Conservation (phyloP, 306 rosid genomes). For the Medicago lupulina region DNA sequence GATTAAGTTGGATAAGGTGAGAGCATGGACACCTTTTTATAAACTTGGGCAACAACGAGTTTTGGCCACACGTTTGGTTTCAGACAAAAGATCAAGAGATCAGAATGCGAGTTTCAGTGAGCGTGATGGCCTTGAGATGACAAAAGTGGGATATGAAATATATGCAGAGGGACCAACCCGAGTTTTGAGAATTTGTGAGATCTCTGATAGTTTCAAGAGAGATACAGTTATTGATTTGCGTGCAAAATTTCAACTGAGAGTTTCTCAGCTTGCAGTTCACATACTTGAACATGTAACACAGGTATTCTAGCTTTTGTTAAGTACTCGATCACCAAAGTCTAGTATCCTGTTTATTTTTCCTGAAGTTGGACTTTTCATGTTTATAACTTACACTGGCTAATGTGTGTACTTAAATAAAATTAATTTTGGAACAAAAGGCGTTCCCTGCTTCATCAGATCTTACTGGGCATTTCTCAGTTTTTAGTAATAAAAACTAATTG, state of each 20-base stretch:
- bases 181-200: slow-evolving; percentile 79
- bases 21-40: slow-evolving; percentile 79
- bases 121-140: slow-evolving; percentile 55
- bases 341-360: slow-evolving; percentile 3
- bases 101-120: slow-evolving; percentile 42
- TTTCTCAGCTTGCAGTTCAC: slow-evolving; percentile 70
- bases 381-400: slow-evolving; percentile 28
- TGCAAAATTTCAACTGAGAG: slow-evolving; percentile 72
- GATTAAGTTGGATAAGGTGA: slow-evolving; percentile 92
- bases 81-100: slow-evolving; percentile 53
- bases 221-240: slow-evolving; percentile 50
- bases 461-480: slow-evolving; percentile 24
- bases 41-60: slow-evolving; percentile 63
- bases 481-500: slow-evolving; percentile 27
- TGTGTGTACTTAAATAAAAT: background rate
- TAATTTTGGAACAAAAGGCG: slow-evolving; percentile 6
- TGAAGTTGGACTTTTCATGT: slow-evolving; percentile 25
- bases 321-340: slow-evolving; percentile 34
- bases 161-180: slow-evolving; percentile 98
- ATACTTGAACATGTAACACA: slow-evolving; percentile 74
- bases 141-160: slow-evolving; percentile 80
- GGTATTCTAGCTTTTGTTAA: slow-evolving; percentile 55
- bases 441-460: slow-evolving; percentile 27
- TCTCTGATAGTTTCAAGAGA: slow-evolving; percentile 62
- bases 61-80: slow-evolving; percentile 57